Evolutionary conservation across 108 stramenopile species (phyloP).

Genomic region (Nannochloropsis oceanica): DNA sequence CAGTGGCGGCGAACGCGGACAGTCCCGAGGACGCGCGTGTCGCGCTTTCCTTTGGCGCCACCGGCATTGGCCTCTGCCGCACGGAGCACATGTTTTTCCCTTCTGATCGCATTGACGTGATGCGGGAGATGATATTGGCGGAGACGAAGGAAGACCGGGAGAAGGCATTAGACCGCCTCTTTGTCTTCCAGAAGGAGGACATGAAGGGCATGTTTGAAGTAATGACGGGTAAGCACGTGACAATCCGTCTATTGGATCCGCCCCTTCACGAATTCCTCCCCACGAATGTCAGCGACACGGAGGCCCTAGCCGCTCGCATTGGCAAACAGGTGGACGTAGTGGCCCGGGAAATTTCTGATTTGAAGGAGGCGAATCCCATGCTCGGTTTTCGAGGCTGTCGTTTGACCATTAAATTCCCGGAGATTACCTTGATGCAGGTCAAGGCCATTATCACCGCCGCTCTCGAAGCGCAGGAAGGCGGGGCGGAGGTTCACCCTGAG

Average conservation of each 20-base stretch:
- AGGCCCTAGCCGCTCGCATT: background rate
- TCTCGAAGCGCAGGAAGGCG: background rate
- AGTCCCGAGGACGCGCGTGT: slow-evolving; percentile 55
- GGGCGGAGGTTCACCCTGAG: slow-evolving; percentile 30
- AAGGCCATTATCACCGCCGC: background rate
- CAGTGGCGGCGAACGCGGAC: slow-evolving; percentile 63
- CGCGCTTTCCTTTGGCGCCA: slow-evolving; percentile 53
- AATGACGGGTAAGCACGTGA: slow-evolving; percentile 55
- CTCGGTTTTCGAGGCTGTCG: background rate
- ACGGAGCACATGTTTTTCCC: slow-evolving; percentile 75
- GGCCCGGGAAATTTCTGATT: background rate
- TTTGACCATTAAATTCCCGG: slow-evolving; percentile 39
- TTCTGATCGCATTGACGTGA: slow-evolving; percentile 51
- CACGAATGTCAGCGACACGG: slow-evolving; percentile 33
- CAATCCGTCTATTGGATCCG: slow-evolving; percentile 62
- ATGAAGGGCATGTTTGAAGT: slow-evolving; percentile 43
- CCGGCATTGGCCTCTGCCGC: slow-evolving; percentile 63
- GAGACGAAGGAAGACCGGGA: slow-evolving; percentile 28
- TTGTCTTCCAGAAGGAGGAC: slow-evolving; percentile 43
- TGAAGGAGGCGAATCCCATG: background rate
- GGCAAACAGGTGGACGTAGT: background rate
- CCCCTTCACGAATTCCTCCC: slow-evolving; percentile 73
- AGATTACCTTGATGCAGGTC: background rate
- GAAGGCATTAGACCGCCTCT: slow-evolving; percentile 39
- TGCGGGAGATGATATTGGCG: slow-evolving; percentile 59